Evolutionary conservation across 2,329 filamentous ascomycete genomes (phyloP).

Genomic region (Teratosphaeria pseudoeucalypti): DNA sequence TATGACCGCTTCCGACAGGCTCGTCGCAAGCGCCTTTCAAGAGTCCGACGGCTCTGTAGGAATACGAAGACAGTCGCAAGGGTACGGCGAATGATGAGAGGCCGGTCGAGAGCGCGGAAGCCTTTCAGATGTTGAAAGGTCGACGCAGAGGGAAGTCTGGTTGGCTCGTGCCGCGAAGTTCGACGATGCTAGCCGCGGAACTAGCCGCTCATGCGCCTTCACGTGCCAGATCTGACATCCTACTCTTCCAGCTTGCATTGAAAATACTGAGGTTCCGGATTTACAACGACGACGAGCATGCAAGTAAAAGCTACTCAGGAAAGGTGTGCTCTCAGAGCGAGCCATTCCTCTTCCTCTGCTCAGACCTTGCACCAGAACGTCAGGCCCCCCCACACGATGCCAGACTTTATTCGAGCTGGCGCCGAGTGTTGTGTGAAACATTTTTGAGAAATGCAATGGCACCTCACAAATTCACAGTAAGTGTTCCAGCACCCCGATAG

Average conservation of each 20-base stretch:
- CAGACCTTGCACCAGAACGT: too few species aligned
- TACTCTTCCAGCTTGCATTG: background rate
- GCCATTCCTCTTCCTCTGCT: too few species aligned
- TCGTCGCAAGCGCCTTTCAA: background rate
- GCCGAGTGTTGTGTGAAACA: too few species aligned
- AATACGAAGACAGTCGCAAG: background rate
- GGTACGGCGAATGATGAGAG: background rate
- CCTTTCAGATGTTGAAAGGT: conserved; percentile 14
- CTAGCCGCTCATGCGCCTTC: background rate
- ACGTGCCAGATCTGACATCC: background rate
- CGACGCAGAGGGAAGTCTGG: conserved; percentile 6
- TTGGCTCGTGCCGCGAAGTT: background rate
- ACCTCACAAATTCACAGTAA: too few species aligned
- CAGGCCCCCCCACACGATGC: too few species aligned
- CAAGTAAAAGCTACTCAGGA: too few species aligned
- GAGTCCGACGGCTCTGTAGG: background rate
- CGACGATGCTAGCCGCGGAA: background rate
- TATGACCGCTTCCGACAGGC: background rate
- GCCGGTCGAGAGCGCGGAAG: conserved; percentile 7
- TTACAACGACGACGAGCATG: too few species aligned
- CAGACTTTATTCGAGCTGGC: too few species aligned
- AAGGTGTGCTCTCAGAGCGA: too few species aligned
- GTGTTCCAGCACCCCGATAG: too few species aligned
- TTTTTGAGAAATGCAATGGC: too few species aligned
- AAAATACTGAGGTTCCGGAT: background rate